Base-by-base conservation (phyloP, 2,329 filamentous ascomycete genomes). In the Arachnomyces sp. region DNA sequence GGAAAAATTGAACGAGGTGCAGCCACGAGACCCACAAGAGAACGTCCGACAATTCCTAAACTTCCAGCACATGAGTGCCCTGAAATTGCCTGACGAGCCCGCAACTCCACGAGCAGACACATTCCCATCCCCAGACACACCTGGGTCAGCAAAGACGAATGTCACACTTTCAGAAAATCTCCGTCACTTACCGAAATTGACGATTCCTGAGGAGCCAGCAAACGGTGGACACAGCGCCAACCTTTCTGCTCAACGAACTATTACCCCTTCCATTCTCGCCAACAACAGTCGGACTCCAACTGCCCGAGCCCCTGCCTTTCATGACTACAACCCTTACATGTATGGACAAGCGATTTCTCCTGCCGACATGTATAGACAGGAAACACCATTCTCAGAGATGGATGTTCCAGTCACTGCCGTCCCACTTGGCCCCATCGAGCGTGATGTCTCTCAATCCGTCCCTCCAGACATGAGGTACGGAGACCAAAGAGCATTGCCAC, bases 381-480 rank as follows among this genome's bases (percentile, higher is more conserved):
- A 79, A n/a, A 93, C 86, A 0, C 88, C 89, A 12, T 84, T 89
- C 59, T 94, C 89, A 2, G 88, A 94, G 56, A 82, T 90, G 72
- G 90, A 95, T 58, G 79, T 89, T 9, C 89, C 90, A 0, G 66
- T 93, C 43, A 92, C 85, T 1, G 75, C 81, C 2, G 70, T 89
- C 32, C 77, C 78, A 1, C 53, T 79, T 12, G 84, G 82, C 0
- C 84, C 84, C 5, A 71, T 94, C 25, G 73, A 82, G 33, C 82
- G 90, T 37, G 82, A 92, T 55, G 70, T 73, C 34, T 94, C 87
- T 17, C 87, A 94, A 61, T 95, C 89, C 4, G 90, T 95, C 0
- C 90, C 90, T 32, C 90, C 90, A 5, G 81, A 94, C 65, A 94
- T 95, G 88, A 81, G 79, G 58, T 94, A 83, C 68, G 77, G 79